phyloP scores from a whole-genome alignment of 2,329 filamentous ascomycete species.

The Colletotrichum tamarilloi region DNA sequence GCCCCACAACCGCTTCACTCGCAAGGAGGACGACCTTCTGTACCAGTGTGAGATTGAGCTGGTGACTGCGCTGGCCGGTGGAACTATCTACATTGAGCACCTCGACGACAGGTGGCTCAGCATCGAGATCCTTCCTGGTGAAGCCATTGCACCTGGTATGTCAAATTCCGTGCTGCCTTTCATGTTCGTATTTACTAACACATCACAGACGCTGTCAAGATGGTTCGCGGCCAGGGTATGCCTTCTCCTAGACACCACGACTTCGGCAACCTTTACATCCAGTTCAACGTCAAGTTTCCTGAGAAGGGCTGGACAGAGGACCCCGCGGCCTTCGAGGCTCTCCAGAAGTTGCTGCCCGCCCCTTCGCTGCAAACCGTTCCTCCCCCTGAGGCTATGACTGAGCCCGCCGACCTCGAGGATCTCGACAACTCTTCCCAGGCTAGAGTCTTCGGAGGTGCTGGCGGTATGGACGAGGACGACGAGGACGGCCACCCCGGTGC shows the following conservation, averaged over 20 bases:
- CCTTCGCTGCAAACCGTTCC: constrained; percentile 72
- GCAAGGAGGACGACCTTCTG: constrained; percentile 95
- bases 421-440: constrained; percentile 76
- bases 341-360: constrained; percentile 87
- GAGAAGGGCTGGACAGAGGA: constrained; percentile 77
- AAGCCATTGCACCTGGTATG: constrained; percentile 93
- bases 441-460: constrained; percentile 70
- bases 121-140: constrained; percentile 91
- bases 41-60: constrained; percentile 97
- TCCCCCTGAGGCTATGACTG: constrained; percentile 88
- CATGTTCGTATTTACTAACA: not conserved
- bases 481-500: constrained; percentile 79
- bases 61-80: constrained; percentile 92
- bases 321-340: constrained; percentile 77
- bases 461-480: constrained; percentile 79
- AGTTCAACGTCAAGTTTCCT: constrained; percentile 98
- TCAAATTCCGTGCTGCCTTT: constrained; percentile 38
- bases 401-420: constrained; percentile 88
- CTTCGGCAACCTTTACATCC: constrained; percentile 94
- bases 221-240: constrained; percentile 97
- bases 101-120: constrained; percentile 97
- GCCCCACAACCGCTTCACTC: constrained; percentile 94
- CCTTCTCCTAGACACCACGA: constrained; percentile 96
- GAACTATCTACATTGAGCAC: constrained; percentile 92
- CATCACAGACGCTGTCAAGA: constrained; percentile 82